Evolutionary conservation across 2,329 filamentous ascomycete genomes (phyloP), one percentile per base, ranked within the genome.

Genomic region (Trichophyton rubrum): DNA sequence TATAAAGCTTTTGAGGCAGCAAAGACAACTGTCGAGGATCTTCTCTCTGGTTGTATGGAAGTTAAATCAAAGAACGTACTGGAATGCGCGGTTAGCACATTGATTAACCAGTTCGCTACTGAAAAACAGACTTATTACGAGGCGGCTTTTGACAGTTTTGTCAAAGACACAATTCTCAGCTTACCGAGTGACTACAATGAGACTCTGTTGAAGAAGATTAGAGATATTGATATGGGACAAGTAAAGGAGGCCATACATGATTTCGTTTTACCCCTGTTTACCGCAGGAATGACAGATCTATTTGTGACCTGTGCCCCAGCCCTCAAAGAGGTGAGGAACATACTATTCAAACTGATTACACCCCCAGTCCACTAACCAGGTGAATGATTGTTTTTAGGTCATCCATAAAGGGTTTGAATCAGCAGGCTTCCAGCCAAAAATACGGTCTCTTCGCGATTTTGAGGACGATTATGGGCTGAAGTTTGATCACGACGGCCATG

Each of bases 391-490:
- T 35, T 59, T 62, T 47, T 67, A 95, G 90, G 82, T 81, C 62
- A 84, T 96, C 66, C 83, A 87, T 67, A 85, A 85, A 66, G 85
- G 87, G 1, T 89, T 97, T 67, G 80, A 84, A 66, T 78, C 77
- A 1, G 85, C 84, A 61, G 90, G 90, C 0, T 99, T 95, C 78
- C 86, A 85, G 71, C 86, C 87, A 0, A 82, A 89, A 69, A 80
- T 88, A 43, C 85, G 86, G 69, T 79, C 86, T 30, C 79, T 97
- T 57, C 84, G 85, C 47, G 82, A 88, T 67, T 97, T 95, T 73
- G 85, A 95, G 72, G 89, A 96, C 64, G 89, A 90, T 68, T 97
- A 97, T 70, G 92, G 92, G 0, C 75, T 96, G 55, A 81, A 87
- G 71, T 79, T 77, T 1, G 82, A 80, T 2, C 84, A 80, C 0